Percentiles rank a stretch among this genome's conserved stretches.
Evolutionary conservation across 352 stramenopile genomes (phyloP).

Genomic region (Globisporangium heterothallicum): DNA sequence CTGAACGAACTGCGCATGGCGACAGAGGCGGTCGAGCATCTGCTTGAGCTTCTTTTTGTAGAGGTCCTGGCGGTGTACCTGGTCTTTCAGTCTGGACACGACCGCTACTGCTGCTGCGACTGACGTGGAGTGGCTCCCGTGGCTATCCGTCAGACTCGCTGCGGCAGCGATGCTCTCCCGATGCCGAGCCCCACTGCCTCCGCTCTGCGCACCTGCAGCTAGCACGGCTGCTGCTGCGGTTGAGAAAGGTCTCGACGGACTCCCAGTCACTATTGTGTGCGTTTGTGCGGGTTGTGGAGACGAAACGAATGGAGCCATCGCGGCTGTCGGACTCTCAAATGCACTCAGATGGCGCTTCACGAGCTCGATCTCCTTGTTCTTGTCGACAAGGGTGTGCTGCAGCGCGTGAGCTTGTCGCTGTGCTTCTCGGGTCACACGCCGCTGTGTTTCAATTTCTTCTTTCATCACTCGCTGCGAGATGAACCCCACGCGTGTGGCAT

Average conservation of each 20-base stretch:
- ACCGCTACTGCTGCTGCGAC: background rate
- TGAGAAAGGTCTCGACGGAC: background rate
- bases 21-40: conserved; percentile 37
- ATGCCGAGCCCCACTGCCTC: conserved; percentile 7
- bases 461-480: conserved; percentile 38
- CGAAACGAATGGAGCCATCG: background rate
- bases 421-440: conserved; percentile 32
- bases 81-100: conserved; percentile 25
- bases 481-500: background rate
- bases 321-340: conserved; percentile 10
- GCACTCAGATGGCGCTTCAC: conserved; percentile 30
- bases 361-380: conserved; percentile 31
- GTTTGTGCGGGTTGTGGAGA: background rate
- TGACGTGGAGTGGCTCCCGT: background rate
- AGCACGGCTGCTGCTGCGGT: background rate
- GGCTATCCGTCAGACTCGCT: background rate
- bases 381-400: conserved; percentile 23
- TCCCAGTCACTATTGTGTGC: background rate
- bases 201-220: conserved; percentile 1
- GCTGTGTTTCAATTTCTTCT: conserved; percentile 56
- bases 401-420: conserved; percentile 43
- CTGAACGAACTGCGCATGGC: conserved; percentile 27
- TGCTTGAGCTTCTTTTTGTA: conserved; percentile 54
- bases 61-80: conserved; percentile 36
- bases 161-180: conserved; percentile 5